Evolutionary conservation across 495 filamentous ascomycete species (phyloP).

Genomic region (Penicillium subrubescens): DNA sequence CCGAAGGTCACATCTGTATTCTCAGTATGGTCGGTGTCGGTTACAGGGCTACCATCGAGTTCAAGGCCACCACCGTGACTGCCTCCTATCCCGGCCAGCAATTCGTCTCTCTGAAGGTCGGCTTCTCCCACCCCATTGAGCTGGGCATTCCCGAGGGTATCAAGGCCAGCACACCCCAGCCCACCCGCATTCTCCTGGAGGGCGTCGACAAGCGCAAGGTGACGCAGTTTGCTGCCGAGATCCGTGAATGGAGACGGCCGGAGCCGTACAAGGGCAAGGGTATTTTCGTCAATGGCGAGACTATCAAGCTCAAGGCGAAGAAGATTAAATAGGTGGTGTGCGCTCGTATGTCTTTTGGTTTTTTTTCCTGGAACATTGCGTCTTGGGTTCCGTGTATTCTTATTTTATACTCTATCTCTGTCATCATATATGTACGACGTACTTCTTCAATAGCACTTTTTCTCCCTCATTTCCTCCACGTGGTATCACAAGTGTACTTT

Average conservation of each 20-base stretch:
- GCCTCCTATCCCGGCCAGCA: conserved; percentile 77
- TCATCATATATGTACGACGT: conserved; percentile 39
- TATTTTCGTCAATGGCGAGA: conserved; percentile 96
- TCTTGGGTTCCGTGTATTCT: conserved; percentile 40
- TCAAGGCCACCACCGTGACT: conserved; percentile 65
- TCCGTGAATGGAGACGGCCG: conserved; percentile 83
- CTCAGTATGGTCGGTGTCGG: conserved; percentile 94
- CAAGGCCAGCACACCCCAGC: conserved; percentile 84
- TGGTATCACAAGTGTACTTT: conserved; percentile 36
- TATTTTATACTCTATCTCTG: conserved; percentile 46
- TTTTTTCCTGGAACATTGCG: conserved; percentile 30
- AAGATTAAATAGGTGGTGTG: conserved; percentile 80
- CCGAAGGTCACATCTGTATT: conserved; percentile 92
- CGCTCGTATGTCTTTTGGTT: conserved; percentile 21
- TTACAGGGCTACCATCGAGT: conserved; percentile 85
- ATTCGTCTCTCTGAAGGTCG: conserved; percentile 90
- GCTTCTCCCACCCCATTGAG: conserved; percentile 94
- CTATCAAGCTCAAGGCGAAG: conserved; percentile 96
- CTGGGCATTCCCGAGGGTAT: conserved; percentile 79
- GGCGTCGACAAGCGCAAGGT: conserved; percentile 81
- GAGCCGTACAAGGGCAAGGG: conserved; percentile 99
- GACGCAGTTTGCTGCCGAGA: conserved; percentile 86
- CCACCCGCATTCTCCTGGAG: conserved; percentile 91
- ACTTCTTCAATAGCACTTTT: neutral
- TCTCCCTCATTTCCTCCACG: conserved; percentile 2